Conservation (phyloP, 2,329 filamentous ascomycete species). For the Zymoseptoria brevis region DNA sequence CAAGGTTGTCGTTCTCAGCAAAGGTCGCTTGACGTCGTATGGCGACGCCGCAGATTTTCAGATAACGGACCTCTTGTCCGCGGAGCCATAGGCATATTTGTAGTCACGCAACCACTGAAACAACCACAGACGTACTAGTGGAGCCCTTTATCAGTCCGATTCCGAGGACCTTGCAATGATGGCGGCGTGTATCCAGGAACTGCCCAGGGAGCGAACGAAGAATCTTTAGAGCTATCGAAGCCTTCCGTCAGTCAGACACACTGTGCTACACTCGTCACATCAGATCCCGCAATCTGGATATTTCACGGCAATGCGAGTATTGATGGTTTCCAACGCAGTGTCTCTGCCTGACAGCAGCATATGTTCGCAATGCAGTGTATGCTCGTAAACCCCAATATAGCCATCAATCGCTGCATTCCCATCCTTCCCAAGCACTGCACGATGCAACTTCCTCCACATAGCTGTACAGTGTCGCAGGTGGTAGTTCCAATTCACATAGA, state of each 20-base stretch:
- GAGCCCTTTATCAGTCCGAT: not conserved
- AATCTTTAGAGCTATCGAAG: too few relatives aligned
- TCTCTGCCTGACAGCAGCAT: too few relatives aligned
- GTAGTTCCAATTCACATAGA: not conserved
- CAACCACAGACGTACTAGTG: not conserved
- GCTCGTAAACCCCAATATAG: too few relatives aligned
- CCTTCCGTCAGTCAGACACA: too few relatives aligned
- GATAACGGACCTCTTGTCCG: not conserved
- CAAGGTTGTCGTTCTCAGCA: slow-evolving; percentile 1
- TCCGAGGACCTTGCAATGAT: not conserved
- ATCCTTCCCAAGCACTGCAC: not conserved
- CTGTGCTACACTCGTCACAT: too few relatives aligned
- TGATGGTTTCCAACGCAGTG: too few relatives aligned
- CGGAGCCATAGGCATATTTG: not conserved
- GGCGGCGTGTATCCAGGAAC: not conserved
- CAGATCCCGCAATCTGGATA: too few relatives aligned
- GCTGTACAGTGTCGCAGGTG: not conserved
- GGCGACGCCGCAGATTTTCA: not conserved
- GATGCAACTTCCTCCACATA: not conserved
- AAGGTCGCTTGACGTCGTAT: not conserved
- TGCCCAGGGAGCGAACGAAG: too few relatives aligned
- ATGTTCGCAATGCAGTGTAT: too few relatives aligned
- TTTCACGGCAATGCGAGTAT: too few relatives aligned
- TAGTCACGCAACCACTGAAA: not conserved
- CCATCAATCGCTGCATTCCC: not conserved